These are phyloP conservation scores for Populus nigra DNA, from an alignment of 345 rosid genomes.

Conservation along the genomic window DNA sequence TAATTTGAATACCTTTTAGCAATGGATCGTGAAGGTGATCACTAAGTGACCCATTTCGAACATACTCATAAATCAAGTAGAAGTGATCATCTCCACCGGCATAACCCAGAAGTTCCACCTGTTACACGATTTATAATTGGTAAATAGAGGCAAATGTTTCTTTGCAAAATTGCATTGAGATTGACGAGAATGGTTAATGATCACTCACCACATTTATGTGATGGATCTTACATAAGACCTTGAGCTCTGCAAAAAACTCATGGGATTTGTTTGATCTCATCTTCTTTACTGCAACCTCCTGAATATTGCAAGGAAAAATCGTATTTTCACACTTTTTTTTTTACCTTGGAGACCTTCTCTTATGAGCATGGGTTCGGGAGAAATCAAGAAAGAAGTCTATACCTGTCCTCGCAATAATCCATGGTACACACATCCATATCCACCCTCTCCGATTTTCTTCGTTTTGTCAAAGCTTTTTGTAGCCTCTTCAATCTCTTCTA, in stretches of 20 bases:
- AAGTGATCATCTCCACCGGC: slow-evolving; percentile 64
- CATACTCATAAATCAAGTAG: slow-evolving; percentile 60
- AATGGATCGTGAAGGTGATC: slow-evolving; percentile 66
- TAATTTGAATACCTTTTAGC: slow-evolving; percentile 34
- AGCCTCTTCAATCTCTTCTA: slow-evolving; percentile 55
- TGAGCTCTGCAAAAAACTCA: slow-evolving; percentile 69
- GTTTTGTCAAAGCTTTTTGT: slow-evolving; percentile 46
- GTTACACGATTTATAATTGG: neutral
- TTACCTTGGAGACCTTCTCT: neutral
- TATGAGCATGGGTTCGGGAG: neutral
- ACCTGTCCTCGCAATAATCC: slow-evolving; percentile 47
- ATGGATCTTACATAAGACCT: slow-evolving; percentile 64
- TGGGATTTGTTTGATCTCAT: slow-evolving; percentile 66
- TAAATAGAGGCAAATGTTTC: neutral
- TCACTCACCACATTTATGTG: slow-evolving; percentile 61
- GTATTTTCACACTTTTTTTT: neutral
- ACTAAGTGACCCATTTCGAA: slow-evolving; percentile 52
- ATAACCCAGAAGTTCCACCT: slow-evolving; percentile 67
- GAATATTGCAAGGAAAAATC: slow-evolving; percentile 4
- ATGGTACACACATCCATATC: slow-evolving; percentile 51
- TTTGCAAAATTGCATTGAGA: neutral
- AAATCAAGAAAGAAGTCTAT: neutral
- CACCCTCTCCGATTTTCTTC: slow-evolving; percentile 59
- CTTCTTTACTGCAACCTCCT: slow-evolving; percentile 73
- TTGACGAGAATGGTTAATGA: neutral